Conservation (phyloP, 208 protist species). For the Crithidia sp. region DNA sequence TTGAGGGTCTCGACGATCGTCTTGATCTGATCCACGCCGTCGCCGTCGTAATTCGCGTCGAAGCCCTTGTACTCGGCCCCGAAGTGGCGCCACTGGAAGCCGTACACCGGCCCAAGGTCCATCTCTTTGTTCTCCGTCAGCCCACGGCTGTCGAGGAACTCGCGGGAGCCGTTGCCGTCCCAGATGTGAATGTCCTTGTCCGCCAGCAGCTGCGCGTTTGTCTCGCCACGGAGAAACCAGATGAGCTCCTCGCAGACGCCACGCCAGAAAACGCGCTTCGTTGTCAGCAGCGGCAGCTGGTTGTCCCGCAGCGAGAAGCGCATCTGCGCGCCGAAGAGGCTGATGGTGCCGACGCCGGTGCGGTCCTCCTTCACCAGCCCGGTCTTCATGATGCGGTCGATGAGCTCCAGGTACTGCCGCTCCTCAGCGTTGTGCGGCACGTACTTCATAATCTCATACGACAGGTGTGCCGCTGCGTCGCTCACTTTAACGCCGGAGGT, state of each 20-base stretch:
- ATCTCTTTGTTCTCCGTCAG: slow-evolving; percentile 93
- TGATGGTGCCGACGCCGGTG: slow-evolving; percentile 96
- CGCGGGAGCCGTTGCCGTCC: slow-evolving; percentile 97
- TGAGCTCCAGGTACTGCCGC: slow-evolving; percentile 93
- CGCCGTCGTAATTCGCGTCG: slow-evolving; percentile 91
- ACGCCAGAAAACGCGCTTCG: slow-evolving; percentile 98
- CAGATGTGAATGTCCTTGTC: slow-evolving; percentile 97
- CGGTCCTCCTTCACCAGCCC: slow-evolving; percentile 92
- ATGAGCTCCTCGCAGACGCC: slow-evolving; percentile 98
- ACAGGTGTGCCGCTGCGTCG: slow-evolving; percentile 19
- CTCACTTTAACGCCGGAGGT: slow-evolving; percentile 40
- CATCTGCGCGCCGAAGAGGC: slow-evolving; percentile 97
- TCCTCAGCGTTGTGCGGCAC: slow-evolving; percentile 89
- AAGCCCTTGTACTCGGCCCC: slow-evolving; percentile 92
- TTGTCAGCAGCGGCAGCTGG: slow-evolving; percentile 97
- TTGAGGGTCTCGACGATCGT: slow-evolving; percentile 92
- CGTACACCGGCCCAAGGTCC: slow-evolving; percentile 98
- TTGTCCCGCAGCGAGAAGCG: slow-evolving; percentile 95
- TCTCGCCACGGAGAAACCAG: slow-evolving; percentile 98
- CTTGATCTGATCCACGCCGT: slow-evolving; percentile 97
- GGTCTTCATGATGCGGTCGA: slow-evolving; percentile 76
- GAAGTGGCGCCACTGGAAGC: slow-evolving; percentile 99
- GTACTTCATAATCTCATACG: slow-evolving; percentile 80
- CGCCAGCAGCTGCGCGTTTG: slow-evolving; percentile 92
- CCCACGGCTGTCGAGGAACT: slow-evolving; percentile 96